Evolutionary conservation across 148 eudicot species (phyloP), one percentile per base, ranked within the genome.

Genomic region (Camellia sinensis): DNA sequence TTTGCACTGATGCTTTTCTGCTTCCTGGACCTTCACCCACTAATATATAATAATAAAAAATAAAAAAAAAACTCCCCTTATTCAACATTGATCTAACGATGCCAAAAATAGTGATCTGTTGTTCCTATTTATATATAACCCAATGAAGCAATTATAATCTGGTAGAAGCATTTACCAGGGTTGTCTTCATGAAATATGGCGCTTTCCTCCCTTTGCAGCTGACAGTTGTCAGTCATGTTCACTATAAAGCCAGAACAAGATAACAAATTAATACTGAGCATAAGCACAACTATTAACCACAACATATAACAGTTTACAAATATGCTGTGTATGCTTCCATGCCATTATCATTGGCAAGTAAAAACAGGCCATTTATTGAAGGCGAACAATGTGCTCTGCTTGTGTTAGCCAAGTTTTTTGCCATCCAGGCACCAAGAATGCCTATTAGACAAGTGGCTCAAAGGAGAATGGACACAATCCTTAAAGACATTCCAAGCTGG

Each of bases 1-100:
- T 87, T 78, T 85, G 94, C 73, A 91, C 83, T 11, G 92, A 89
- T 18, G 85, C 90, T 74, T 91, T 91, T 80, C 94, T 87, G 75
- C 85, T 87, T 60, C 87, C 76, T 48, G 88, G 90, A 68, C 89
- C 87, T 69, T 93, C 99, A 80, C 78, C 89, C 85, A 87, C 90
- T 89, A 80, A 59, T 29, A 29, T 29, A 29, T 29, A 29, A 29
- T 29, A 82, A 85, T 53, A 3, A n/a, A 21, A 65, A 65, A 22
- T 10, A 54, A 65, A 29, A 18, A 66, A 64, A 64, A 64, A 64
- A 64, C 37, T 64, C 21, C 12, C 17, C 37, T 52, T 17, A 72
- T 50, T 72, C 43, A 22, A 6, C 41, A 72, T 72, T 52, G 75
- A 14, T 72, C 44, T 71, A 56, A 73, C 6, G 6, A 46, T 19